Evolutionary conservation across 2,329 filamentous ascomycete species (phyloP).

Genomic region (Cladosporium sp.): DNA sequence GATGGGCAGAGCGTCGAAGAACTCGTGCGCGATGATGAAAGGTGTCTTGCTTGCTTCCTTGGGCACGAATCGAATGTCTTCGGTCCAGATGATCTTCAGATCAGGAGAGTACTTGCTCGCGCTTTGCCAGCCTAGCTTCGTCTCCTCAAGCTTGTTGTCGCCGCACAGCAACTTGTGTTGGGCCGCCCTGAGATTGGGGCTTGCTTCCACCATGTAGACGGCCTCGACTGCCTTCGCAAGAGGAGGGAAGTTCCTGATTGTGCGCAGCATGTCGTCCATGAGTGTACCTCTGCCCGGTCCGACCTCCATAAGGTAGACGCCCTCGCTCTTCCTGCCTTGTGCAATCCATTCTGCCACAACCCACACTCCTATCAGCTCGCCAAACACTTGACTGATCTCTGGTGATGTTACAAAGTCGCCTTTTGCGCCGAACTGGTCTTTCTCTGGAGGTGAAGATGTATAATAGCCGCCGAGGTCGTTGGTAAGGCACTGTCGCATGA

Average conservation of each 20-base stretch:
- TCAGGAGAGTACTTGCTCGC: slow-evolving; percentile 71
- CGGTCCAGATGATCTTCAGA: slow-evolving; percentile 80
- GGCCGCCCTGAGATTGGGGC: slow-evolving; percentile 69
- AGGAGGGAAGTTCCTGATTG: slow-evolving; percentile 77
- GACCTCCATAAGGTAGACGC: slow-evolving; percentile 88
- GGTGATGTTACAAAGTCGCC: slow-evolving; percentile 97
- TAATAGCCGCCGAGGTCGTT: slow-evolving; percentile 92
- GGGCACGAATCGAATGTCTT: slow-evolving; percentile 82
- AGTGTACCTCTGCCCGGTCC: slow-evolving; percentile 91
- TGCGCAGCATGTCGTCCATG: slow-evolving; percentile 94
- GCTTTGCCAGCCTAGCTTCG: slow-evolving; percentile 71
- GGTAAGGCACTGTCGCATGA: slow-evolving; percentile 98
- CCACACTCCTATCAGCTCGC: slow-evolving; percentile 92
- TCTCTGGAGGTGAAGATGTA: slow-evolving; percentile 67
- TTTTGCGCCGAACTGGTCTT: slow-evolving; percentile 87
- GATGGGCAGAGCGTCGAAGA: slow-evolving; percentile 96
- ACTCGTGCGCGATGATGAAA: slow-evolving; percentile 95
- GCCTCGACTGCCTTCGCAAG: slow-evolving; percentile 76
- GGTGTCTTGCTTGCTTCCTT: slow-evolving; percentile 68
- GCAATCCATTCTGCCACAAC: slow-evolving; percentile 95
- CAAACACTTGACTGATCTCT: slow-evolving; percentile 96
- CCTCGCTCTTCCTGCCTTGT: slow-evolving; percentile 71
- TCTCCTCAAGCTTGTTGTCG: slow-evolving; percentile 66
- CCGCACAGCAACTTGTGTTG: slow-evolving; percentile 85
- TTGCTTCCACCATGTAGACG: slow-evolving; percentile 96